These are phyloP conservation scores for Agrocybe praecox DNA, from an alignment of 768 basidiomycete species.

Conservation along the genomic window DNA sequence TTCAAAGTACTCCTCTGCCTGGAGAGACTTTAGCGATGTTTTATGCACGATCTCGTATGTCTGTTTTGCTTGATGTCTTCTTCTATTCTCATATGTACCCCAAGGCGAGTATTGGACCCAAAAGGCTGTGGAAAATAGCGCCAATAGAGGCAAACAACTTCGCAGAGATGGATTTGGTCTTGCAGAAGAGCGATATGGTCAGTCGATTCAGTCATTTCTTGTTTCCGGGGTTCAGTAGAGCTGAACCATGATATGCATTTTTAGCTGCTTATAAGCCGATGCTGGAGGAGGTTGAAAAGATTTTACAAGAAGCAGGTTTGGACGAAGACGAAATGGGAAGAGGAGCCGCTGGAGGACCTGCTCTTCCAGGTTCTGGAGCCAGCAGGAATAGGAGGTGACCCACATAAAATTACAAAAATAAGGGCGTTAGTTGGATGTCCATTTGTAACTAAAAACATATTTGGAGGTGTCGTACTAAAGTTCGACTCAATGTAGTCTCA, in stretches of 20 bases:
- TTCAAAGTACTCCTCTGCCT: slow-evolving; percentile 74
- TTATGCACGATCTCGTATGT: slow-evolving; percentile 78
- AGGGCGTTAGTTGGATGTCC: too few relatives aligned
- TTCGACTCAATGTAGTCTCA: too few relatives aligned
- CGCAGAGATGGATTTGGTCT: slow-evolving; percentile 77
- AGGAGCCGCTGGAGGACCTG: slow-evolving; percentile 47
- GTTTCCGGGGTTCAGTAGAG: background rate
- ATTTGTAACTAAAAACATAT: too few relatives aligned
- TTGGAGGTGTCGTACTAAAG: too few relatives aligned
- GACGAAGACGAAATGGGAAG: slow-evolving; percentile 81
- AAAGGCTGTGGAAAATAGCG: slow-evolving; percentile 60
- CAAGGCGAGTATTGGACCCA: slow-evolving; percentile 83
- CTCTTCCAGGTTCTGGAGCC: slow-evolving; percentile 34
- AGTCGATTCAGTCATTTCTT: slow-evolving; percentile 22
- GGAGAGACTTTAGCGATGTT: slow-evolving; percentile 85
- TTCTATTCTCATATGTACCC: background rate
- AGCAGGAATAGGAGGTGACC: slow-evolving; percentile 52
- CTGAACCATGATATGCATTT: background rate
- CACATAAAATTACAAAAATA: too few relatives aligned
- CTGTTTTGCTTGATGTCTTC: background rate
- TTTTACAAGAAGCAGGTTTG: slow-evolving; percentile 80
- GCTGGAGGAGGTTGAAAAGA: slow-evolving; percentile 80
- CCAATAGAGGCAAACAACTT: slow-evolving; percentile 76
- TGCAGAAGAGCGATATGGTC: slow-evolving; percentile 75
- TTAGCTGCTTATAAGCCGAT: slow-evolving; percentile 82